These are phyloP conservation scores for Peronosclerospora sorghi DNA, from an alignment of 352 stramenopile species.

Conservation along the genomic window DNA sequence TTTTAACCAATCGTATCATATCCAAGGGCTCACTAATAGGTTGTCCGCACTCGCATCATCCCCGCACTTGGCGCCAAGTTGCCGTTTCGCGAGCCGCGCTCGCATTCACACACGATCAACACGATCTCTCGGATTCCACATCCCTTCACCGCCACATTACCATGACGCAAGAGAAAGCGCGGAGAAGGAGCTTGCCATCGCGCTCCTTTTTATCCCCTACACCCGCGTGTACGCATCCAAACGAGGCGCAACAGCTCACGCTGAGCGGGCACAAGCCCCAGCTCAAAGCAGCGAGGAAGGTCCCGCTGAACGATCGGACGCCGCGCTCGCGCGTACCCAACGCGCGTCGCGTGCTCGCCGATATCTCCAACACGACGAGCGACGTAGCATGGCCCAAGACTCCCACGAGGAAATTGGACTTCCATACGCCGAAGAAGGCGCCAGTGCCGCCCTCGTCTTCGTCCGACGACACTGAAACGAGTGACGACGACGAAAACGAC, in stretches of 20 bases:
- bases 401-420: conserved; percentile 36
- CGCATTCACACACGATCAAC: too few relatives aligned
- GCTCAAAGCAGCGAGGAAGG: conserved; percentile 4
- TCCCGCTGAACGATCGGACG: background rate
- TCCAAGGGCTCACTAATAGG: too few relatives aligned
- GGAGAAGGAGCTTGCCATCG: conserved; percentile 9
- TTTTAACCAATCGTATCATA: too few relatives aligned
- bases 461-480: conserved; percentile 24
- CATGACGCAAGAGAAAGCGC: background rate
- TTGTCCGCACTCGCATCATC: too few relatives aligned
- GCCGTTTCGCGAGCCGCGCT: too few relatives aligned
- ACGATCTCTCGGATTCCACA: too few relatives aligned
- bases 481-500: conserved; percentile 51
- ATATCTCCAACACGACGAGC: conserved; percentile 33
- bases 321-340: background rate
- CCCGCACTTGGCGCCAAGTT: too few relatives aligned
- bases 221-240: conserved; percentile 10
- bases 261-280: conserved; percentile 35
- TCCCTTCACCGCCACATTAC: too few relatives aligned
- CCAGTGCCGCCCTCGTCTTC: conserved; percentile 2
- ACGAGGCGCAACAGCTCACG: conserved; percentile 22
- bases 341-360: conserved; percentile 16
- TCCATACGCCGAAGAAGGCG: conserved; percentile 29
- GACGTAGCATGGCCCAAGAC: too few relatives aligned
- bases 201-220: conserved; percentile 35